phyloP scores from a whole-genome alignment of 176 grass and related monocot species.

The Musa beccarii region DNA sequence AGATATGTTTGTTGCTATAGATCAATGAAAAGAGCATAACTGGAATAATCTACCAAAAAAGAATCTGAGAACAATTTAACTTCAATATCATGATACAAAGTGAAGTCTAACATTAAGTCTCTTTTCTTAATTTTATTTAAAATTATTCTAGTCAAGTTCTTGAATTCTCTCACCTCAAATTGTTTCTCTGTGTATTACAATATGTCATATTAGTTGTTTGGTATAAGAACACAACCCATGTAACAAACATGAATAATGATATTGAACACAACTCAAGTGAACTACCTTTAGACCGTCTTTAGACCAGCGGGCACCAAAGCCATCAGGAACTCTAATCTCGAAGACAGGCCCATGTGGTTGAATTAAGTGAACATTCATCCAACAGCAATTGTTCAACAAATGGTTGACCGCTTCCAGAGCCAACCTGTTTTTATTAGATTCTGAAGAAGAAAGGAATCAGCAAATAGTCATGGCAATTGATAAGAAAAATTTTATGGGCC shows the following conservation, averaged over 20 bases:
- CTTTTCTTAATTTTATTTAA: neutral
- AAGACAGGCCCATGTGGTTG: slow-evolving; percentile 57
- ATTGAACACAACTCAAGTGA: neutral
- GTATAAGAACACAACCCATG: neutral
- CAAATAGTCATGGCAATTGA: slow-evolving; percentile 21
- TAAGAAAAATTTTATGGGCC: neutral
- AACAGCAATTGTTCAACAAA: slow-evolving; percentile 54
- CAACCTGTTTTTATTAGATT: slow-evolving; percentile 53
- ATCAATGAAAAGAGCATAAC: too few relatives aligned
- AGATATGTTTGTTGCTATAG: too few relatives aligned
- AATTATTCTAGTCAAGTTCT: neutral
- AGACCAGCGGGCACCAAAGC: slow-evolving; percentile 90
- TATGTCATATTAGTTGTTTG: neutral
- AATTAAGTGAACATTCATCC: slow-evolving; percentile 79
- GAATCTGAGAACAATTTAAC: too few relatives aligned
- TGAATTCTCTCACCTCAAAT: too few relatives aligned
- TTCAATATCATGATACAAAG: neutral
- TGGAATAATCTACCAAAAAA: too few relatives aligned
- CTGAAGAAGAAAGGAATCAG: slow-evolving; percentile 33
- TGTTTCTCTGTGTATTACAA: too few relatives aligned
- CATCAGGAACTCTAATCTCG: slow-evolving; percentile 70
- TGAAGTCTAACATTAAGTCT: neutral
- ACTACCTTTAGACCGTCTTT: slow-evolving; percentile 68
- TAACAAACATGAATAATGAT: neutral
- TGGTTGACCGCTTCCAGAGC: slow-evolving; percentile 43